phyloP scores from a whole-genome alignment of 1,284 basidiomycete species.

The Bondarzewia mesenterica region DNA sequence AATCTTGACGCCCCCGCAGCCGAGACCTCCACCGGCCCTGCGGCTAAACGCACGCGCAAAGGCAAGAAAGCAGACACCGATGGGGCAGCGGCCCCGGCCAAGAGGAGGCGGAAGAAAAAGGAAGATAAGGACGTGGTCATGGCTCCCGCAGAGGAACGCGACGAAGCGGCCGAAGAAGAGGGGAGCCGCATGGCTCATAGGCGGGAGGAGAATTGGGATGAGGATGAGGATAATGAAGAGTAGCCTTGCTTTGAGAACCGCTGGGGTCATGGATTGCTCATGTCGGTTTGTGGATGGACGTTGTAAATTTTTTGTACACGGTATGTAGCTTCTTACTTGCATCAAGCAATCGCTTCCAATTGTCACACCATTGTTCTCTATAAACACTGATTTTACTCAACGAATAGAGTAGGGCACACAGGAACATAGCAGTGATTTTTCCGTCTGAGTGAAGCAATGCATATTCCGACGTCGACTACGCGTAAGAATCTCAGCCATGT shows the following conservation, averaged over 20 bases:
- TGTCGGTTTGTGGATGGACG: neutral
- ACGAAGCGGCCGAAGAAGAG: conserved; percentile 21
- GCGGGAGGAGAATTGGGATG: conserved; percentile 11
- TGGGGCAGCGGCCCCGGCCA: conserved; percentile 15
- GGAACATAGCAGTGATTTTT: too few species aligned
- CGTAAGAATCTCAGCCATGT: too few species aligned
- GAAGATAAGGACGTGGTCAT: conserved; percentile 14
- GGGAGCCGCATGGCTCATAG: conserved; percentile 15
- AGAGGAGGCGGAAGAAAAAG: conserved; percentile 19
- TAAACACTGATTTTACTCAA: neutral
- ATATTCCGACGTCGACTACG: too few species aligned
- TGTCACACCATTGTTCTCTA: neutral
- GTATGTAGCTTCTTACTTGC: neutral
- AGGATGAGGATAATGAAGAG: conserved; percentile 12
- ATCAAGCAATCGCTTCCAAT: neutral
- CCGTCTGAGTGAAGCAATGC: too few species aligned
- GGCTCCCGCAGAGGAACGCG: conserved; percentile 8
- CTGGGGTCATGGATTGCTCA: too few species aligned
- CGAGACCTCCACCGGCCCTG: conserved; percentile 1
- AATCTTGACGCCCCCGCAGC: conserved; percentile 42
- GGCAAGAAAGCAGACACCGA: conserved; percentile 33
- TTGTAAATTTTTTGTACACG: conserved; percentile 4
- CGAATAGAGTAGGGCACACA: too few species aligned
- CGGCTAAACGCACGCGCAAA: conserved; percentile 22
- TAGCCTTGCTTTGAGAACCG: too few species aligned